Conservation (phyloP, 2,329 filamentous ascomycete genomes). For the Hawksworthiomyces lignivorus region DNA sequence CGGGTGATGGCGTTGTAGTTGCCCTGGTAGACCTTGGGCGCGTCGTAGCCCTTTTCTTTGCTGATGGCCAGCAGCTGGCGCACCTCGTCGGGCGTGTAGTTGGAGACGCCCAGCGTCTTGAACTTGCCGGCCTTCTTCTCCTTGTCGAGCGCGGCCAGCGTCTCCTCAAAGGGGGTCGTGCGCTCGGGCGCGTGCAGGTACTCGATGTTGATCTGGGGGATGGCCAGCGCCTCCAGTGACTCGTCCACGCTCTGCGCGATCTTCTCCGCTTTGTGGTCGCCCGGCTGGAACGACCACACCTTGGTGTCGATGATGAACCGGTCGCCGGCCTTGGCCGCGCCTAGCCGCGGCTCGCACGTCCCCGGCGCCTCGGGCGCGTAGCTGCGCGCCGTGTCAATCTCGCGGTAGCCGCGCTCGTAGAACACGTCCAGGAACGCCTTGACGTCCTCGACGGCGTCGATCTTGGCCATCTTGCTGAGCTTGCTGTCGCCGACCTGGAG, state of each 20-base stretch:
- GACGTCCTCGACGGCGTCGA: constrained; percentile 19
- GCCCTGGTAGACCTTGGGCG: constrained; percentile 32
- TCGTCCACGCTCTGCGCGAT: constrained; percentile 23
- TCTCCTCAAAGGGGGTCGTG: constrained; percentile 31
- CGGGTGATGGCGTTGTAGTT: constrained; percentile 31
- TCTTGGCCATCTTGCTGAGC: not conserved
- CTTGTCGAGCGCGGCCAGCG: constrained; percentile 27
- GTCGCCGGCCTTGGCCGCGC: constrained; percentile 19
- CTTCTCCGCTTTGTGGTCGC: constrained; percentile 21
- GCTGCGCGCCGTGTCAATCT: constrained; percentile 25
- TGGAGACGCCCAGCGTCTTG: constrained; percentile 30
- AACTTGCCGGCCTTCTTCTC: constrained; percentile 30
- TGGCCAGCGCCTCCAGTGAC: constrained; percentile 24
- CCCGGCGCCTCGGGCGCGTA: constrained; percentile 22
- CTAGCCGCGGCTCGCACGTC: constrained; percentile 25
- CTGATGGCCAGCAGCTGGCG: constrained; percentile 27
- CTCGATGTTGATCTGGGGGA: constrained; percentile 25
- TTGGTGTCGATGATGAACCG: constrained; percentile 30
- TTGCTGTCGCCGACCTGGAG: constrained; percentile 3
- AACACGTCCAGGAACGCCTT: constrained; percentile 18
- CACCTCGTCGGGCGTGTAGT: constrained; percentile 30
- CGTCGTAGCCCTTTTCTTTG: constrained; percentile 25
- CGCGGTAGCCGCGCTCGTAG: constrained; percentile 19
- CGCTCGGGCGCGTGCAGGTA: constrained; percentile 35
- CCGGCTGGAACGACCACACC: constrained; percentile 19